A percentile compares a stretch with the other conserved stretches of the same genome.
These are phyloP conservation scores for Dacryopinax primogenitus DNA, from an alignment of 768 basidiomycete species.

Conservation along the genomic window DNA sequence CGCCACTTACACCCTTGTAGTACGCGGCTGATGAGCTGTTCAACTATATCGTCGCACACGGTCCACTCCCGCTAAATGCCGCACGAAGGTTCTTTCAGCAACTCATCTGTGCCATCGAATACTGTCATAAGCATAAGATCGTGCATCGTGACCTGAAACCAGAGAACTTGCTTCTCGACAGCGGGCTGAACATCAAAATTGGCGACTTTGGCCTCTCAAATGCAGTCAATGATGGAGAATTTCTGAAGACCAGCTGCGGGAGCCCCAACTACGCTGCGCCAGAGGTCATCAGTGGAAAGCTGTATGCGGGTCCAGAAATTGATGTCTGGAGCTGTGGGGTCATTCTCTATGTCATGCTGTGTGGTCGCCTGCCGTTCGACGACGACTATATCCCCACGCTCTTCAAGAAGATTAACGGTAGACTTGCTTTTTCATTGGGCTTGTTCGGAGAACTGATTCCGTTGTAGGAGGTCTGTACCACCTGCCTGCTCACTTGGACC, in stretches of 20 bases:
- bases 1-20: slow-evolving; percentile 7
- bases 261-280: slow-evolving; percentile 98
- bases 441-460: background rate
- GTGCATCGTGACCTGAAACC: slow-evolving; percentile 98
- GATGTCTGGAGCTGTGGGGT: slow-evolving; percentile 99
- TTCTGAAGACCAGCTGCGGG: slow-evolving; percentile 92
- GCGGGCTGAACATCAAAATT: slow-evolving; percentile 82
- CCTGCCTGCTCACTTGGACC: slow-evolving; percentile 66
- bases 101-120: slow-evolving; percentile 93
- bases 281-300: slow-evolving; percentile 87
- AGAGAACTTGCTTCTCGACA: slow-evolving; percentile 82
- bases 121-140: slow-evolving; percentile 91
- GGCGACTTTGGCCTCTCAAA: slow-evolving; percentile 98
- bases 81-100: slow-evolving; percentile 96
- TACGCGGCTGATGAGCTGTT: slow-evolving; percentile 94
- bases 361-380: slow-evolving; percentile 90
- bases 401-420: slow-evolving; percentile 85
- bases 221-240: slow-evolving; percentile 92
- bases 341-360: slow-evolving; percentile 97
- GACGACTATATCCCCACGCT: slow-evolving; percentile 88
- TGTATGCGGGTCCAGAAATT: slow-evolving; percentile 95
- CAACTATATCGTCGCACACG: slow-evolving; percentile 93
- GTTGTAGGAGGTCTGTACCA: slow-evolving; percentile 69
- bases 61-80: slow-evolving; percentile 74
- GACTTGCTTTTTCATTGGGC: slow-evolving; percentile 8